phyloP scores from a whole-genome alignment of 2,329 filamentous ascomycete genomes.

The Xylariales sp. region DNA sequence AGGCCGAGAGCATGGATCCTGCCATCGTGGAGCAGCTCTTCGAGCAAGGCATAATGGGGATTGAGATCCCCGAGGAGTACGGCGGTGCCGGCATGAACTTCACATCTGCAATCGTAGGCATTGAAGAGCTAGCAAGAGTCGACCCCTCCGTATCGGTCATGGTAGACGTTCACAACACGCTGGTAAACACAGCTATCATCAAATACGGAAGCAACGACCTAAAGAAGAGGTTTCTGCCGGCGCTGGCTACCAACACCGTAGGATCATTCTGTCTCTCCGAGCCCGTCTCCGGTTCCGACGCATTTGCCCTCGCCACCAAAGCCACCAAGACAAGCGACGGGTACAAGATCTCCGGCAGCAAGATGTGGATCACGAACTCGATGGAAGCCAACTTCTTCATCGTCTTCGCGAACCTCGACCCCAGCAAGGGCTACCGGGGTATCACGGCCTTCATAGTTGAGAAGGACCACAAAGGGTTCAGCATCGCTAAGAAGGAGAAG shows the following conservation, averaged over 20 bases:
- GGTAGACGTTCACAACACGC: constrained; percentile 96
- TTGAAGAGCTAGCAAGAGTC: constrained; percentile 90
- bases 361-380: constrained; percentile 99
- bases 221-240: constrained; percentile 86
- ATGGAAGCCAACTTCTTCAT: constrained; percentile 94
- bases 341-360: constrained; percentile 83
- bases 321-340: constrained; percentile 78
- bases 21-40: constrained; percentile 86
- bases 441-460: constrained; percentile 96
- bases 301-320: constrained; percentile 90
- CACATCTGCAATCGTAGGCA: constrained; percentile 89
- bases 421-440: constrained; percentile 88
- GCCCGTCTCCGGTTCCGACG: constrained; percentile 88
- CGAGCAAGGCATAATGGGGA: constrained; percentile 93
- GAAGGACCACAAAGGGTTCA: constrained; percentile 83
- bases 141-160: constrained; percentile 94
- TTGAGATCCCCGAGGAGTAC: constrained; percentile 96
- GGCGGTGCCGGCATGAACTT: constrained; percentile 99
- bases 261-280: constrained; percentile 91
- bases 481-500: constrained; percentile 99
- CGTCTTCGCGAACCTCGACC: constrained; percentile 94
- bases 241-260: constrained; percentile 82
- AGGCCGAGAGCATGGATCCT: constrained; percentile 90
- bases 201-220: constrained; percentile 74
- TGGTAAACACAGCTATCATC: constrained; percentile 89